Conservation (phyloP, 441 rosid species). For the Pelargonium australe region DNA sequence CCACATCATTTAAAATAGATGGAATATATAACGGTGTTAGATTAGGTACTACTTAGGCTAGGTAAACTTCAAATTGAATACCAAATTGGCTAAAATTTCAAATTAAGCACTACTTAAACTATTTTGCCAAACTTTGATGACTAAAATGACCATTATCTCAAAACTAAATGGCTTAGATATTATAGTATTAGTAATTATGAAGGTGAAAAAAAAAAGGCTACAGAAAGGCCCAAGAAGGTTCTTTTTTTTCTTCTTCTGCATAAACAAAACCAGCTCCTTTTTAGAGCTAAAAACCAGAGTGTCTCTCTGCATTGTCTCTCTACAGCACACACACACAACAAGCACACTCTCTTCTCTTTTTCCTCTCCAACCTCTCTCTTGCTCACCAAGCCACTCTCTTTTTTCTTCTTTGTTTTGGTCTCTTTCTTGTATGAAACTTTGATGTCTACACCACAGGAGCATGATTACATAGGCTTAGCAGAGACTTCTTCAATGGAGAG, state of each 20-base stretch:
- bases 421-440: conserved; percentile 19
- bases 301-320: conserved; percentile 1
- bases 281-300: conserved; percentile 10
- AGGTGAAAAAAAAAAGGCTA: conserved; percentile 14
- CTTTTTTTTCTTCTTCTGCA: conserved; percentile 21
- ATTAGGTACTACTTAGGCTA: no score
- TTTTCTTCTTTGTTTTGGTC: conserved; percentile 2
- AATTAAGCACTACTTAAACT: no score
- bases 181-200: not conserved
- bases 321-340: not conserved
- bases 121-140: no score
- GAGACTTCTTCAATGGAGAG: conserved; percentile 44
- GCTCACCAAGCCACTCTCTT: conserved; percentile 1
- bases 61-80: no score
- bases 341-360: not conserved
- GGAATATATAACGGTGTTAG: no score
- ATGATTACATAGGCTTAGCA: conserved; percentile 63
- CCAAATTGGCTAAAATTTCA: no score
- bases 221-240: conserved; percentile 43
- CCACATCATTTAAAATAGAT: no score
- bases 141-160: no score
- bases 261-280: conserved; percentile 34
- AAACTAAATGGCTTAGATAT: not conserved
- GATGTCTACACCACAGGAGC: conserved; percentile 52
- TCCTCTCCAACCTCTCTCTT: conserved; percentile 4